phyloP scores from a whole-genome alignment of 345 rosid genomes.

The Dipteronia sinensis region DNA sequence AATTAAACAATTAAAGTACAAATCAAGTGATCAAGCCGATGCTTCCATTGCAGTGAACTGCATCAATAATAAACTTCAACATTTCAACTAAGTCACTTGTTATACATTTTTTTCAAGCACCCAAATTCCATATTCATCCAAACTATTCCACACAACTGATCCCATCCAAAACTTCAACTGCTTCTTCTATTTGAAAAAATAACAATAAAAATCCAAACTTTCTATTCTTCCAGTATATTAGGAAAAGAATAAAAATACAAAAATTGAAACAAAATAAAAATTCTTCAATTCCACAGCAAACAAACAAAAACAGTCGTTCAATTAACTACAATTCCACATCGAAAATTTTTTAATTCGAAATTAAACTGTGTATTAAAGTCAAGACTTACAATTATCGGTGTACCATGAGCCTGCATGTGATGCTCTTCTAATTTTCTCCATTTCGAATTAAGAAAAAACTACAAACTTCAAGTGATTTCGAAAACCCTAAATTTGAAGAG shows the following conservation, averaged over 20 bases:
- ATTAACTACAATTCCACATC: not conserved
- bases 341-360: not conserved
- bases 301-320: not conserved
- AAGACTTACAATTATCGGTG: conserved; percentile 69
- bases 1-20: not conserved
- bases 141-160: no score
- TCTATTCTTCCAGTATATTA: not conserved
- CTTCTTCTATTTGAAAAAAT: no score
- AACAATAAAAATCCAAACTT: not conserved
- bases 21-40: not conserved
- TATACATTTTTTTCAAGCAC: not conserved
- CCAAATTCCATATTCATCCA: not conserved
- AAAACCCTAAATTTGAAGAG: conserved; percentile 14
- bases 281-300: not conserved
- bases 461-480: not conserved
- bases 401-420: conserved; percentile 87
- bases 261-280: not conserved
- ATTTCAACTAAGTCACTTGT: not conserved
- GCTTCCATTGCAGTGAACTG: not conserved
- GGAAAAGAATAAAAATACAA: no score
- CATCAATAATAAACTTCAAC: not conserved
- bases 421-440: conserved; percentile 66
- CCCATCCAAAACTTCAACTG: no score
- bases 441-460: conserved; percentile 4
- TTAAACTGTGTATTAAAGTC: not conserved